Percentiles rank a stretch among this genome's conserved stretches.
Evolutionary conservation across 768 basidiomycete species (phyloP).

Genomic region (Polyporus arcularius): DNA sequence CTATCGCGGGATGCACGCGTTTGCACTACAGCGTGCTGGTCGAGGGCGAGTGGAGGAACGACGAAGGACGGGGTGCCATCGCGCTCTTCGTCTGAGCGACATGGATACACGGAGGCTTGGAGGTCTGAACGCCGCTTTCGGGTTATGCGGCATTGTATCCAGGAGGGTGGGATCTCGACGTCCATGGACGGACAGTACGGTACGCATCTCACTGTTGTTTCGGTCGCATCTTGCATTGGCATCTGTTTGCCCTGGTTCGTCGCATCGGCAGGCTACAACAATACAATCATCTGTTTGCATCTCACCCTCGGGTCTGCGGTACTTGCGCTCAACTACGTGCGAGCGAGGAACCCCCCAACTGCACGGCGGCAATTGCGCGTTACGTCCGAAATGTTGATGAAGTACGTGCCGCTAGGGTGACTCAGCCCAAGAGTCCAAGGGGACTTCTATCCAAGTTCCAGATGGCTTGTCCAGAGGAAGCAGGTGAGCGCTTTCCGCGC

Average conservation of each 20-base stretch:
- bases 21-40: slow-evolving; percentile 59
- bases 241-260: neutral
- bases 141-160: neutral
- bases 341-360: too few species aligned
- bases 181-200: neutral
- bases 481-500: too few species aligned
- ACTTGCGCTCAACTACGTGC: too few species aligned
- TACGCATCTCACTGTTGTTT: neutral
- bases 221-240: neutral
- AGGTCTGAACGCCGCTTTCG: neutral
- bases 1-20: slow-evolving; percentile 56
- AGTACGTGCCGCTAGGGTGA: neutral
- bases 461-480: too few species aligned
- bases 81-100: slow-evolving; percentile 40
- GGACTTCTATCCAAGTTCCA: too few species aligned
- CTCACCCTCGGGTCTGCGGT: neutral
- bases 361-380: too few species aligned
- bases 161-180: too few species aligned
- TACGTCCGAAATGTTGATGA: too few species aligned
- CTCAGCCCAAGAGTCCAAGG: too few species aligned
- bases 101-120: neutral
- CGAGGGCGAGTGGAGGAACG: slow-evolving; percentile 61
- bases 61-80: slow-evolving; percentile 45
- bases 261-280: neutral
- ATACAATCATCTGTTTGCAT: neutral